A percentile compares a stretch with the other conserved stretches of the same genome.
These are phyloP conservation scores for Citrus cavaleriei DNA, from an alignment of 345 rosid species.

Conservation along the genomic window DNA sequence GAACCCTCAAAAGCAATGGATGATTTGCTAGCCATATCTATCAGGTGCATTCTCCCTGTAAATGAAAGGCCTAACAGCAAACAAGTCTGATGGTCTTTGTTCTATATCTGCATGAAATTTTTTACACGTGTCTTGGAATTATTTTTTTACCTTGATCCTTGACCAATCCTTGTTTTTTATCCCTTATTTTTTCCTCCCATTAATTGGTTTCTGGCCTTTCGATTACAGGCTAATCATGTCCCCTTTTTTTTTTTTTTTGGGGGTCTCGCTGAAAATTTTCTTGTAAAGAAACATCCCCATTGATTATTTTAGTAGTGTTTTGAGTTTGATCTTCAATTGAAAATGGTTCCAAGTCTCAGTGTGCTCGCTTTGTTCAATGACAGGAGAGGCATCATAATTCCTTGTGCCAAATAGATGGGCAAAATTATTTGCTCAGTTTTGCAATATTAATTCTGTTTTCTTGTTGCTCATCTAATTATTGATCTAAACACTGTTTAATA, in stretches of 20 bases:
- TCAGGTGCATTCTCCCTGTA: conserved; percentile 34
- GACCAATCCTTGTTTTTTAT: conserved; percentile 27
- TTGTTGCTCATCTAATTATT: background rate
- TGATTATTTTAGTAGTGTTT: conserved; percentile 38
- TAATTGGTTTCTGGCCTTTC: conserved; percentile 29
- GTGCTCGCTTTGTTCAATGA: background rate
- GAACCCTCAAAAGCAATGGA: conserved; percentile 82
- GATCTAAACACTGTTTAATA: too few species aligned
- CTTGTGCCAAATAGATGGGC: background rate
- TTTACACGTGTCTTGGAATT: conserved; percentile 65
- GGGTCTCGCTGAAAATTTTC: conserved; percentile 20
- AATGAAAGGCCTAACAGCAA: conserved; percentile 93
- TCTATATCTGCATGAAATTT: conserved; percentile 67
- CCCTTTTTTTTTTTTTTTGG: conserved; percentile 16
- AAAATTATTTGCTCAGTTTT: background rate
- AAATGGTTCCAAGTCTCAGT: background rate
- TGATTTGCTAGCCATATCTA: conserved; percentile 71
- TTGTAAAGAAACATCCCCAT: conserved; percentile 46
- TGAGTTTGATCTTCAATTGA: conserved; percentile 24
- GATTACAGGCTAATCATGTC: conserved; percentile 19
- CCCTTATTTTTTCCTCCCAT: conserved; percentile 4
- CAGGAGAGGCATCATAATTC: background rate
- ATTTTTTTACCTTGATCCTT: conserved; percentile 35
- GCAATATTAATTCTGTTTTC: background rate
- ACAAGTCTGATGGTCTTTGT: conserved; percentile 66